Evolutionary conservation across 192 early-diverging fungal genomes (phyloP).

Genomic region (Hyaloraphidium curvatum): DNA sequence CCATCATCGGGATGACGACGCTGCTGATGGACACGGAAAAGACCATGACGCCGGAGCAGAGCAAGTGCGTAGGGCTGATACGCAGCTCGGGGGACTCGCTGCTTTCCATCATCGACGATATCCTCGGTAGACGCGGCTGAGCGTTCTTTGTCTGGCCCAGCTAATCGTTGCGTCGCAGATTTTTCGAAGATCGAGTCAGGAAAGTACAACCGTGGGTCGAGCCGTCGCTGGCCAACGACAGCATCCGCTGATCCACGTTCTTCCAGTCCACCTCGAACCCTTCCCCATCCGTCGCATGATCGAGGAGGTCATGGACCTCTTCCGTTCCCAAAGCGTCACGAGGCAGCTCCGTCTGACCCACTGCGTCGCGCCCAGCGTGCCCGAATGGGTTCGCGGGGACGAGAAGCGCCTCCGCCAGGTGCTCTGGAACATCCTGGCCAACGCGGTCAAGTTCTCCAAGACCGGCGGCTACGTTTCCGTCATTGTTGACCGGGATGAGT

Average conservation of each 20-base stretch:
- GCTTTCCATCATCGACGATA: background rate
- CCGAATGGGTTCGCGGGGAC: constrained; percentile 30
- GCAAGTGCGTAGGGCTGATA: background rate
- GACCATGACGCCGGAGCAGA: background rate
- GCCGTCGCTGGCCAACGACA: background rate
- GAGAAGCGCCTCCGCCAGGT: constrained; percentile 35
- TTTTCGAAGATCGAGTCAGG: background rate
- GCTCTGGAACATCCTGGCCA: constrained; percentile 34
- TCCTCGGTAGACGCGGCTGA: background rate
- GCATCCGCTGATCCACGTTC: background rate
- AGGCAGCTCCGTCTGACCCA: background rate
- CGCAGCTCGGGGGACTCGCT: background rate
- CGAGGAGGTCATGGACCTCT: background rate
- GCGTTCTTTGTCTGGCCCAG: too few relatives aligned
- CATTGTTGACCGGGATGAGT: too few relatives aligned
- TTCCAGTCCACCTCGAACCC: background rate
- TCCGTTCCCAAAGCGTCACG: background rate
- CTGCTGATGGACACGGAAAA: background rate
- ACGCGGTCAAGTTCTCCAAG: constrained; percentile 50
- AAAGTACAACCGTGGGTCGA: background rate
- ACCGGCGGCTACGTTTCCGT: constrained; percentile 25
- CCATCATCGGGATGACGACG: background rate
- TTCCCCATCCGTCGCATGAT: background rate
- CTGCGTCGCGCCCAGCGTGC: constrained; percentile 13
- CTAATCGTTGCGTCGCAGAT: too few relatives aligned